Evolutionary conservation across 1,284 basidiomycete genomes (phyloP).

Genomic region (Rugosomyces carneus): DNA sequence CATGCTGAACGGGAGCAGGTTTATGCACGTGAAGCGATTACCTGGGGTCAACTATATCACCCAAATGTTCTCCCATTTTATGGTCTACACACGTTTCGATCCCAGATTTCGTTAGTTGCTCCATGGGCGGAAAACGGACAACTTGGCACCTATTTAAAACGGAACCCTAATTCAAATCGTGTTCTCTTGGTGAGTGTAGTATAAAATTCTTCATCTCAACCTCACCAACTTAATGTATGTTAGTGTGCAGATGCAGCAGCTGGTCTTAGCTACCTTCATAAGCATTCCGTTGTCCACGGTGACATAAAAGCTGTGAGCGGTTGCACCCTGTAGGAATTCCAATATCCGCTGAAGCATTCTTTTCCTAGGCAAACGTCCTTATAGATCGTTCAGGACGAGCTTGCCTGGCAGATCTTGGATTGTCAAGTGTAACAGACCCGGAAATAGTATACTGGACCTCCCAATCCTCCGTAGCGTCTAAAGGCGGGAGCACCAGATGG

Average conservation of each 20-base stretch:
- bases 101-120: slow-evolving; percentile 1
- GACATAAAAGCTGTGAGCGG: slow-evolving; percentile 7
- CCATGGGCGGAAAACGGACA: slow-evolving; percentile 7
- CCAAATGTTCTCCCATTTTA: slow-evolving; percentile 4
- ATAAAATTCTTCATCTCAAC: background rate
- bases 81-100: background rate
- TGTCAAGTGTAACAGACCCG: slow-evolving; percentile 5
- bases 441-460: slow-evolving; percentile 4
- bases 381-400: slow-evolving; percentile 3
- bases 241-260: slow-evolving; percentile 7
- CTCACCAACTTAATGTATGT: background rate
- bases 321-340: background rate
- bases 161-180: slow-evolving; percentile 2
- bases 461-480: slow-evolving; percentile 4
- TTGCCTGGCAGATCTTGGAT: slow-evolving; percentile 3
- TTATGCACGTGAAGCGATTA: slow-evolving; percentile 4
- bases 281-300: slow-evolving; percentile 2
- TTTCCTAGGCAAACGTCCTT: slow-evolving; percentile 1
- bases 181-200: background rate
- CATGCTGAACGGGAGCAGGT: background rate
- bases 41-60: slow-evolving; percentile 7
- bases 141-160: background rate
- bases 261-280: slow-evolving; percentile 5
- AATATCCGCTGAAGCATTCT: background rate
- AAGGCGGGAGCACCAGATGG: slow-evolving; percentile 4